Percentiles rank a stretch among this genome's conserved stretches.
Conservation (phyloP, 1,284 basidiomycete species). For the Ceratobasidium sp. region DNA sequence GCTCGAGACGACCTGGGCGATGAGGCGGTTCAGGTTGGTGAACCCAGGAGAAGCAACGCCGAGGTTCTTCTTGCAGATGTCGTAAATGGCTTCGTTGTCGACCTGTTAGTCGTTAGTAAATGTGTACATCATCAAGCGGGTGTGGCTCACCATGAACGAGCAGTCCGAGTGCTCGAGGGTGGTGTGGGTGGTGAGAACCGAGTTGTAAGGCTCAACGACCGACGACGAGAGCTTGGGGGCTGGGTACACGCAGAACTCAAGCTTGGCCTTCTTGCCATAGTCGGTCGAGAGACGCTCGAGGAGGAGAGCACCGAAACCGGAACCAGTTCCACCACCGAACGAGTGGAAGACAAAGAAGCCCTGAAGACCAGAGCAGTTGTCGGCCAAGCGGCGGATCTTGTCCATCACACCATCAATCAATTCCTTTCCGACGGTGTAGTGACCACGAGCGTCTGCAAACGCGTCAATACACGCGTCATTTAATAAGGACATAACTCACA, state of each 20-base stretch:
- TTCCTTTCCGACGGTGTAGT: constrained; percentile 98
- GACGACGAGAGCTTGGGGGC: constrained; percentile 93
- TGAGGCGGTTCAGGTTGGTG: constrained; percentile 94
- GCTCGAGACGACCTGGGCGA: constrained; percentile 97
- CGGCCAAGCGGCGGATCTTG: constrained; percentile 93
- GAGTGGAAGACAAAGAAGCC: constrained; percentile 99
- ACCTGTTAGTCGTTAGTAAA: constrained; percentile 58
- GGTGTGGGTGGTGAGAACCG: constrained; percentile 97
- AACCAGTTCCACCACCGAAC: constrained; percentile 98
- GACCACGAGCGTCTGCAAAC: constrained; percentile 88
- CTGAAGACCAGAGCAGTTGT: constrained; percentile 97
- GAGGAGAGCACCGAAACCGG: constrained; percentile 96
- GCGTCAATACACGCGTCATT: constrained; percentile 37
- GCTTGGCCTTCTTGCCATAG: constrained; percentile 99
- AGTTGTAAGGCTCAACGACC: constrained; percentile 99
- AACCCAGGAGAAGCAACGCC: constrained; percentile 88
- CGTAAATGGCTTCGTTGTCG: constrained; percentile 98
- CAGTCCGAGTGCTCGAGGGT: constrained; percentile 99
- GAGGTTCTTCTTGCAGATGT: constrained; percentile 97
- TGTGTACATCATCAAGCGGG: constrained; percentile 24
- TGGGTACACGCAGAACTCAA: constrained; percentile 98
- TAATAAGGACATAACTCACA: constrained; percentile 61
- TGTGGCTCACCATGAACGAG: constrained; percentile 84
- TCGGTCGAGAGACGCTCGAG: constrained; percentile 95
- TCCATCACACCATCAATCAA: constrained; percentile 87